Conservation (phyloP, 805 yeast genomes). For the Candida hungchunana region DNA sequence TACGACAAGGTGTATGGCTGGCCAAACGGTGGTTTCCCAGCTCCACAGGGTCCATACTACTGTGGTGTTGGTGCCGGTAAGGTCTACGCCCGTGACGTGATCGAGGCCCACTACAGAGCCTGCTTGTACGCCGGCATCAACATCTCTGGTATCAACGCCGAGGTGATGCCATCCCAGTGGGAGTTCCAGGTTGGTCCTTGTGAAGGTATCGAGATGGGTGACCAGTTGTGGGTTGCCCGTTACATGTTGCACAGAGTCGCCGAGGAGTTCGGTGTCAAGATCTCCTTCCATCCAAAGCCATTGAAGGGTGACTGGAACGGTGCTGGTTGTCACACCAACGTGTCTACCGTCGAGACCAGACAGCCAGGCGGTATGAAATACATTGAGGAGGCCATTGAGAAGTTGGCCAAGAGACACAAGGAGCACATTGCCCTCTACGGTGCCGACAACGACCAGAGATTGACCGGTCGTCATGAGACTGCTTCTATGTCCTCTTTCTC, state of each 20-base stretch:
- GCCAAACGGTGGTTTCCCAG: conserved; percentile 99
- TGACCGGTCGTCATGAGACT: conserved; percentile 98
- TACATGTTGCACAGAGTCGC: conserved; percentile 91
- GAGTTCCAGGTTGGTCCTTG: conserved; percentile 99
- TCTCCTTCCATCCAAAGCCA: conserved; percentile 99
- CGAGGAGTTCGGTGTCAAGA: conserved; percentile 98
- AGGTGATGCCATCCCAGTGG: conserved; percentile 99
- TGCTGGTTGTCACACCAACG: conserved; percentile 99
- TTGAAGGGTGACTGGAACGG: conserved; percentile 99
- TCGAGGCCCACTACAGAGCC: conserved; percentile 99
- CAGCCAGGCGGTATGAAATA: conserved; percentile 91
- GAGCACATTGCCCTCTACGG: conserved; percentile 96
- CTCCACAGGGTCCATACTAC: conserved; percentile 99
- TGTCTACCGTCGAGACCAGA: conserved; percentile 91
- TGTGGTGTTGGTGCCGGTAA: conserved; percentile 99
- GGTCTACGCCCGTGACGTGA: conserved; percentile 96
- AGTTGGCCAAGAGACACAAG: conserved; percentile 91
- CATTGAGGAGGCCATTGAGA: conserved; percentile 89
- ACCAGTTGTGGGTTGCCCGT: conserved; percentile 94
- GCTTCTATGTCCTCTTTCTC: conserved; percentile 90
- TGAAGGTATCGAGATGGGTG: conserved; percentile 94
- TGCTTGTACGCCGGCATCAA: conserved; percentile 88
- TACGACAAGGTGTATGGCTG: conserved; percentile 90
- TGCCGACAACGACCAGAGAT: conserved; percentile 89
- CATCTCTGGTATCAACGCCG: conserved; percentile 97